A percentile compares a stretch with the other conserved stretches of the same genome.
Conservation (phyloP, 2,329 filamentous ascomycete species). For the Pseudonectria foliicola region DNA sequence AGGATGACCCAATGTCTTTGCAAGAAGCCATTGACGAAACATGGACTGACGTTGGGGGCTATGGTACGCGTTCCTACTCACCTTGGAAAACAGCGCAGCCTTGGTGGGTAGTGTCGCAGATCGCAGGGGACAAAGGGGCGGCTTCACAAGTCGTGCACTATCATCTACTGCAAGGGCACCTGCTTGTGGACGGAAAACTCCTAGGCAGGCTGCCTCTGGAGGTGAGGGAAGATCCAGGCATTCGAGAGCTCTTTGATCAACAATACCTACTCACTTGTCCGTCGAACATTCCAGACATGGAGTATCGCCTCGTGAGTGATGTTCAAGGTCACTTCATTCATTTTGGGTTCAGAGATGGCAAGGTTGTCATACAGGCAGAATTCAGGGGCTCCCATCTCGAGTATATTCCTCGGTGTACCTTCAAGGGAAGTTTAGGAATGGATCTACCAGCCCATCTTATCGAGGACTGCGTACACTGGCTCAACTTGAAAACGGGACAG, state of each 20-base stretch:
- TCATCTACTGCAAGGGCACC: constrained; percentile 24
- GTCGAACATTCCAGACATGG: constrained; percentile 49
- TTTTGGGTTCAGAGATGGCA: constrained; percentile 38
- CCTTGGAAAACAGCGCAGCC: too few relatives aligned
- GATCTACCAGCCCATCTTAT: constrained; percentile 48
- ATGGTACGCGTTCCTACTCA: too few relatives aligned
- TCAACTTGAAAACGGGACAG: constrained; percentile 33
- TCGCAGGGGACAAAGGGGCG: not conserved
- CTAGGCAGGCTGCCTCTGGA: constrained; percentile 42
- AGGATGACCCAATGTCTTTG: constrained; percentile 22
- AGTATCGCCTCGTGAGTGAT: constrained; percentile 31
- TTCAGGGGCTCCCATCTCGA: constrained; percentile 19
- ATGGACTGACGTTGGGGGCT: too few relatives aligned
- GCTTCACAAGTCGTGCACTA: constrained; percentile 23
- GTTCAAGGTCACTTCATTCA: constrained; percentile 35
- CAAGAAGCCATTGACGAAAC: too few relatives aligned
- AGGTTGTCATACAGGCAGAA: constrained; percentile 38
- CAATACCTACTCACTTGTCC: constrained; percentile 45
- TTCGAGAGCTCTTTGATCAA: constrained; percentile 47
- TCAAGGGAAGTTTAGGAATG: constrained; percentile 19
- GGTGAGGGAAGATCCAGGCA: constrained; percentile 34
- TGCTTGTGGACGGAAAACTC: constrained; percentile 31
- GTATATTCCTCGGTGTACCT: constrained; percentile 26
- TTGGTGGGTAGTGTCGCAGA: constrained; percentile 7
- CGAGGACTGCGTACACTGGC: constrained; percentile 51